Base-by-base conservation (phyloP, 371 early-diverging fungal species). In the Apophysomyces sp. region DNA sequence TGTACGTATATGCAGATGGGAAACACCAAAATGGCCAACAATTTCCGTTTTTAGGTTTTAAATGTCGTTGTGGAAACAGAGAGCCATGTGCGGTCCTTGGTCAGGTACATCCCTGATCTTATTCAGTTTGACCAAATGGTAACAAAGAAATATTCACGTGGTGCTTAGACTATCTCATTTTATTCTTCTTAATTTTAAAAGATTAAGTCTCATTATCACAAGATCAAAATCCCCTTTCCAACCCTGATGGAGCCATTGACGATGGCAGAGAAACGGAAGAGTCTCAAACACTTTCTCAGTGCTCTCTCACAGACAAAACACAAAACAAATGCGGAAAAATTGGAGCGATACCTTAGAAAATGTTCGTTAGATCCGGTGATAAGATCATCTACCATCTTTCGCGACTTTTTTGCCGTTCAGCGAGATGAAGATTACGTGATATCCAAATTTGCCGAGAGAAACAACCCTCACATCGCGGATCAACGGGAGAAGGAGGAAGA, bases 71-170 rank as follows among this genome's bases (percentile, higher is more conserved):
- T 83, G 39, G 79, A 83, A 62, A 76, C 84, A 13, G 68, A 66
- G 21, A 59, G 71, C n/a, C 70, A 75, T 55, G 70, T 76, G 52
- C 64, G 82, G 31, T 68, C 76, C 18, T 64, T 87, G 21, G 72
- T 79, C 32, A 72, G 87, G 32, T 84, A 83, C 68, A 78, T 87
- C 54, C 77, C 85, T 41, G 87, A 87, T 62, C 77, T 87, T 68
- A 27, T 80, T 51, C 82, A 82, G 29, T 83, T 87, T 75, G 84
- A 87, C 58, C 75, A 77, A 53, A 44, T 44, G 49, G 49, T 44
- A 44, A 44, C 16, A 6, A 11, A 16, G 12, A 53, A 28, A 53
- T n/a, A 52, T 49, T 37, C 52, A 55, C 55, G 34, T 49, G 28
- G 34, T 31, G 8, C n/a, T 36, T 41, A 21, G 26, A 40, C 16